Conservation (phyloP, 78 protist genomes). For the Dictyostelium citrinum region DNA sequence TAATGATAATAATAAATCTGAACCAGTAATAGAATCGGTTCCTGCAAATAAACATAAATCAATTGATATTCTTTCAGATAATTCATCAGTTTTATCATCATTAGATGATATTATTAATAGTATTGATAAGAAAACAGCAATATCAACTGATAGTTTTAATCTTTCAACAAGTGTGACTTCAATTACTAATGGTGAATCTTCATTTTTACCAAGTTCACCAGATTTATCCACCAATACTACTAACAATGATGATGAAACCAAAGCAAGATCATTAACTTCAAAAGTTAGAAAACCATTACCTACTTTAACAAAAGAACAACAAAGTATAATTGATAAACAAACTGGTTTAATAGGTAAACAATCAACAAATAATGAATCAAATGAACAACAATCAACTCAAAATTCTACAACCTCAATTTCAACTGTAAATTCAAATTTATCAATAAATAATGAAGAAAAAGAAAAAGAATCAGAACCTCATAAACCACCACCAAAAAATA, state of each 20-base stretch:
- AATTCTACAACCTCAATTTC: neutral
- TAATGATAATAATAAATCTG: neutral
- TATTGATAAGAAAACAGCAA: neutral
- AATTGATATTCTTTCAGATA: neutral
- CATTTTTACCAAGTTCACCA: neutral
- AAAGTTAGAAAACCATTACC: slow-evolving; percentile 14
- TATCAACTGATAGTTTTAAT: neutral
- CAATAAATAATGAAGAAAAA: neutral
- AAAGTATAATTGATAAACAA: neutral
- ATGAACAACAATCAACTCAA: neutral
- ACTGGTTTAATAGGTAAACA: neutral
- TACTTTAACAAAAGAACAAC: slow-evolving; percentile 12
- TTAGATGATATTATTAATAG: neutral
- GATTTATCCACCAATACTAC: neutral
- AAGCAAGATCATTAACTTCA: neutral
- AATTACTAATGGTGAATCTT: neutral
- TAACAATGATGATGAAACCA: neutral
- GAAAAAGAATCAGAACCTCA: neutral
- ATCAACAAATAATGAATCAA: neutral
- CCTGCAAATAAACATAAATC: neutral
- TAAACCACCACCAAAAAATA: neutral
- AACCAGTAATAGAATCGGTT: neutral
- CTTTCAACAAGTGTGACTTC: neutral
- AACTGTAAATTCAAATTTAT: neutral
- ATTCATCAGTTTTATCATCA: neutral